phyloP scores from a whole-genome alignment of 2,329 filamentous ascomycete species.

The Daldinia eschscholtzii region DNA sequence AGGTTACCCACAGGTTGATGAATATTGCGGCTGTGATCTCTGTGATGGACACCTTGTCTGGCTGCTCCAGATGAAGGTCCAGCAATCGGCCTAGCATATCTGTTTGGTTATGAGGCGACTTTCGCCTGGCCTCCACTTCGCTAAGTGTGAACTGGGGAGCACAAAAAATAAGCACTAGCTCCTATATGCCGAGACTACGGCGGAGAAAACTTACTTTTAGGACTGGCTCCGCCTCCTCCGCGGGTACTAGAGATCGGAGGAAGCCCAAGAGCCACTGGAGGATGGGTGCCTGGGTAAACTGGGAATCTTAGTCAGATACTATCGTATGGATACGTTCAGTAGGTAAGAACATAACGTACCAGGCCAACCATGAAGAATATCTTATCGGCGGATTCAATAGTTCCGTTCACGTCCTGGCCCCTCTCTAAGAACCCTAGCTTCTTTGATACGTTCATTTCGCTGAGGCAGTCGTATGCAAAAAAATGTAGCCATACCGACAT shows the following conservation, averaged over 20 bases:
- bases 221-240: constrained; percentile 20
- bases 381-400: constrained; percentile 22
- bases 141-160: not conserved
- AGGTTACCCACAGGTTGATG: not conserved
- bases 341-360: not conserved
- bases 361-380: constrained; percentile 19
- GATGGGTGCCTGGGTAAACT: constrained; percentile 20
- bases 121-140: not conserved
- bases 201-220: constrained; percentile 11
- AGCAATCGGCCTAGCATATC: not conserved
- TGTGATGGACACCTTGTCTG: not conserved
- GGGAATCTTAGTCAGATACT: not conserved
- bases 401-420: constrained; percentile 19
- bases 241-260: constrained; percentile 9
- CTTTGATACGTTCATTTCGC: constrained; percentile 34
- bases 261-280: constrained; percentile 7
- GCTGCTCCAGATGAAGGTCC: not conserved
- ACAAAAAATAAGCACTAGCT: not conserved
- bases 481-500: constrained; percentile 34
- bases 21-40: constrained; percentile 4
- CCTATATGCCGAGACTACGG: not conserved
- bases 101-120: not conserved
- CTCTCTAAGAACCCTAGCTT: constrained; percentile 31
- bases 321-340: not conserved
- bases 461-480: constrained; percentile 32